phyloP scores from a whole-genome alignment of 331 rosid species.

The Malus hybrid region DNA sequence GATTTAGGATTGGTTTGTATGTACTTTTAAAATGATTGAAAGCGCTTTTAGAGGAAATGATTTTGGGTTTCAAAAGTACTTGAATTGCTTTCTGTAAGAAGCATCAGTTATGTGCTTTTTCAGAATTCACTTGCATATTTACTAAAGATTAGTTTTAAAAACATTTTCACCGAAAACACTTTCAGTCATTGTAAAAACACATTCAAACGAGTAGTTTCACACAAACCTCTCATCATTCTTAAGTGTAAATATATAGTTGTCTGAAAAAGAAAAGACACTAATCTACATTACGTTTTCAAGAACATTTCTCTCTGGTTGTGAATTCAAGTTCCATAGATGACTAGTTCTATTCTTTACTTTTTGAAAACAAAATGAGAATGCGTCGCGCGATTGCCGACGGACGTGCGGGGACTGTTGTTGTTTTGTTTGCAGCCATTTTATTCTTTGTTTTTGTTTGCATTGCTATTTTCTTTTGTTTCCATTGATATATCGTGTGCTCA shows the following conservation, averaged over 20 bases:
- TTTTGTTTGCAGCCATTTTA: slow-evolving; percentile 5
- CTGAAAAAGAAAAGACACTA: background rate
- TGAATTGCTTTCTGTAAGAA: too few relatives aligned
- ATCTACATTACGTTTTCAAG: background rate
- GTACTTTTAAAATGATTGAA: too few relatives aligned
- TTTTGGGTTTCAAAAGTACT: too few relatives aligned
- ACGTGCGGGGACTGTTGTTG: background rate
- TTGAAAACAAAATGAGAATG: background rate
- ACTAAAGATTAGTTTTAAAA: too few relatives aligned
- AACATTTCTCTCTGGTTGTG: too few relatives aligned
- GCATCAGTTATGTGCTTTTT: too few relatives aligned
- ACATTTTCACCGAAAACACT: too few relatives aligned
- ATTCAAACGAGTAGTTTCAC: background rate
- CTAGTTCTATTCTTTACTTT: background rate
- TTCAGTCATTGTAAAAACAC: too few relatives aligned
- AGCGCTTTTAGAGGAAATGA: accelerated
- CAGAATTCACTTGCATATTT: too few relatives aligned
- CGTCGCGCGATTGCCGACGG: background rate
- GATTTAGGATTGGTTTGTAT: too few relatives aligned
- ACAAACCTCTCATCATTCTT: too few relatives aligned
- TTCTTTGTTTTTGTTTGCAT: slow-evolving; percentile 22
- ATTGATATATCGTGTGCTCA: background rate
- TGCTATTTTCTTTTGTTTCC: slow-evolving; percentile 4
- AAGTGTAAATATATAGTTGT: background rate
- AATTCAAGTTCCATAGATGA: too few relatives aligned